phyloP scores from a whole-genome alignment of 768 basidiomycete genomes.

The Dacryopinax spathularia region DNA sequence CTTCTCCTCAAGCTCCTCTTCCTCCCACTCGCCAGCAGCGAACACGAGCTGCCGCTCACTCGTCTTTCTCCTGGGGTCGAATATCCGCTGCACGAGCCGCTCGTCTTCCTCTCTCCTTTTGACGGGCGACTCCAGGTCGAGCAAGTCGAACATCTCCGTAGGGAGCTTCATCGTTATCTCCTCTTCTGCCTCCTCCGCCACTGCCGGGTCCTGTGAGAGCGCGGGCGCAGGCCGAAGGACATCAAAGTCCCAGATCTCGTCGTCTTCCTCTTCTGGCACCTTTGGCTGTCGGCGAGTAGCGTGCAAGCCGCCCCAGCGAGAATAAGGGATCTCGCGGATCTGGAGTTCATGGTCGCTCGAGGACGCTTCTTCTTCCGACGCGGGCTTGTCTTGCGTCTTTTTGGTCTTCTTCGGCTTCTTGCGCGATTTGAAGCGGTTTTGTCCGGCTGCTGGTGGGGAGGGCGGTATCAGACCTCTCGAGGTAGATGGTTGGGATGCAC shows the following conservation, averaged over 20 bases:
- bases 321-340: neutral
- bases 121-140: neutral
- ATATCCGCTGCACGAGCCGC: neutral
- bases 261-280: neutral
- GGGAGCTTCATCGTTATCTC: neutral
- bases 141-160: neutral
- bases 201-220: neutral
- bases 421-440: neutral
- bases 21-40: neutral
- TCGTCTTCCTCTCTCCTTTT: neutral
- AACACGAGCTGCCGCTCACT: neutral
- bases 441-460: neutral
- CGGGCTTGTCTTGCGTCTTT: neutral
- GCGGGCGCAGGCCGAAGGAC: neutral
- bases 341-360: neutral
- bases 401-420: neutral
- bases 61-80: neutral
- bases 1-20: neutral
- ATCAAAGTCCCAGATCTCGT: constrained; percentile 4
- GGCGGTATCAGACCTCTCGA: neutral
- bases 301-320: neutral
- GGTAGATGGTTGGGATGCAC: neutral
- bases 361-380: neutral
- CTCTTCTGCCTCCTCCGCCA: neutral
- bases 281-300: neutral